Evolutionary conservation across 2,329 filamentous ascomycete species (phyloP), one percentile per base, ranked within the genome.

Genomic region (Xylaria sp.): DNA sequence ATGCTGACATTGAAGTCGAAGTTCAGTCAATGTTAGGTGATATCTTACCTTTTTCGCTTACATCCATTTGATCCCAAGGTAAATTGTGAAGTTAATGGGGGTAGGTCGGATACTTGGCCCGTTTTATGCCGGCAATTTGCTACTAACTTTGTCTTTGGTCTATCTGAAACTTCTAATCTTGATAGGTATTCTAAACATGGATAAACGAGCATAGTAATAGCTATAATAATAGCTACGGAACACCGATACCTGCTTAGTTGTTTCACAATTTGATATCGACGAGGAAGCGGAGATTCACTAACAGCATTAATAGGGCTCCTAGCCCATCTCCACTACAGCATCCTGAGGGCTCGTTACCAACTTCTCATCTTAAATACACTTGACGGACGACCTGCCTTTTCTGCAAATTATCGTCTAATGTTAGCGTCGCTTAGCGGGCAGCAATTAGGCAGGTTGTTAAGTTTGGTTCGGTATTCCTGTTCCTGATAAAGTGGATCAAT

Each of bases 1-100:
- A 69, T 65, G 75, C 79, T 80, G 75, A 80, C 79, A 78, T 23
- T 62, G 53, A 71, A 47, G 21, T 40, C 48, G 44, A 68, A 69
- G 59, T 48, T 60, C 63, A 25, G 23, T 40, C 42, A 5, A 40
- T 62, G 21, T n/a, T 16, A 60, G 65, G 69, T 71, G 63, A 73
- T 75, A 68, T 64, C 59, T 69, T 59, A 21, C 53, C 29, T 61
- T 69, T 51, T 40, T 21, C 44, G 25, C 60, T 59, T 40, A 12
- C 50, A 16, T 37, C 23, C 35, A n/a, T 60, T 64, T 57, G n/a
- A 32, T 35, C 58, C 21, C n/a, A 63, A 63, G 68, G 25, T 47
- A 55, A 50, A 60, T 23, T 37, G 21, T 62, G 64, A 63, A 27
- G 27, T 21, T 60, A 32, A 65, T 21, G 21, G 21, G 29, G 25